These are phyloP conservation scores for Cordyceps sp. DNA, from an alignment of 2,329 filamentous ascomycete genomes.

Conservation along the genomic window DNA sequence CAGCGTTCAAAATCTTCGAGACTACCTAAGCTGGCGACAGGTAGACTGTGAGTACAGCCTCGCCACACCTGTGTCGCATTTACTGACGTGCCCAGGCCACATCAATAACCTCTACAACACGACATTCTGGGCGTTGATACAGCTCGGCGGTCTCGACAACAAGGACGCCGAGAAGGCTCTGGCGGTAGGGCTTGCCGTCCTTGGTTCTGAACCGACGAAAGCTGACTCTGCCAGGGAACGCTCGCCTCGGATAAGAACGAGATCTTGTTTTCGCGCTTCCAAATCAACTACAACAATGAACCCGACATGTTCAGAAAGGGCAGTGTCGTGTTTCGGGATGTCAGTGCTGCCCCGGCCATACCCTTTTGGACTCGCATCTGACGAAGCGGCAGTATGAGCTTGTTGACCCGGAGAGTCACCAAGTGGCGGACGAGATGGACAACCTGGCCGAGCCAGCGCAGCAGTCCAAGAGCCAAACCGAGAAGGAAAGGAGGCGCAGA, in stretches of 20 bases:
- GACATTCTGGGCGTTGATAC: constrained; percentile 81
- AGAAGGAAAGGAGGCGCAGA: constrained; percentile 68
- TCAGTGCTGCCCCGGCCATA: constrained; percentile 18
- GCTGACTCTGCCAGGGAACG: constrained; percentile 45
- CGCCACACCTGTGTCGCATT: constrained; percentile 2
- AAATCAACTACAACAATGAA: constrained; percentile 97
- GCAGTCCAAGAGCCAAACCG: constrained; percentile 62
- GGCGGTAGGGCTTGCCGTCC: constrained; percentile 33
- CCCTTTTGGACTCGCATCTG: neutral
- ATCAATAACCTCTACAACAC: constrained; percentile 99
- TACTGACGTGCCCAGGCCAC: constrained; percentile 42
- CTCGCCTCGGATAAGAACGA: constrained; percentile 85
- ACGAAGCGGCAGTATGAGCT: constrained; percentile 45
- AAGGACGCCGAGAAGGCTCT: constrained; percentile 70
- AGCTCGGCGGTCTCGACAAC: constrained; percentile 56
- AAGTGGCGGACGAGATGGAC: constrained; percentile 28
- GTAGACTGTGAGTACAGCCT: constrained; percentile 59
- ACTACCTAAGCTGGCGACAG: constrained; percentile 96
- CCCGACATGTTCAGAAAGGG: constrained; percentile 86
- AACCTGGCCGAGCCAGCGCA: constrained; percentile 32
- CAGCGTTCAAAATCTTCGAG: constrained; percentile 61
- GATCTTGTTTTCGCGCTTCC: constrained; percentile 75
- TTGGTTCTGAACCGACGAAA: too few species aligned
- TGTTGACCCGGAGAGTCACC: constrained; percentile 38
- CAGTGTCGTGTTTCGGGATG: constrained; percentile 74